Evolutionary conservation across 495 filamentous ascomycete genomes (phyloP).

Genomic region (Corynascus novoguineensis): DNA sequence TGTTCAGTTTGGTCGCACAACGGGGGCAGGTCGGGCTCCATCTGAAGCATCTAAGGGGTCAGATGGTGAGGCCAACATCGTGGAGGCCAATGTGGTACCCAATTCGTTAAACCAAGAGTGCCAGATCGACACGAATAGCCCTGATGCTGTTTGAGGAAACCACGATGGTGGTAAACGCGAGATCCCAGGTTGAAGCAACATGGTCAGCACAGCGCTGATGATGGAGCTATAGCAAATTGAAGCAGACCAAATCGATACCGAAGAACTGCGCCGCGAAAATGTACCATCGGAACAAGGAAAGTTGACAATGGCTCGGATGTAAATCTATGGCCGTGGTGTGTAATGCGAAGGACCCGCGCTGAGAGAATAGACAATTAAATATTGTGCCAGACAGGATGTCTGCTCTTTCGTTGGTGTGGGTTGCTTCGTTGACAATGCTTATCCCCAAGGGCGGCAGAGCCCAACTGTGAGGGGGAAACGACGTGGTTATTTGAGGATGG

Average conservation of each 20-base stretch:
- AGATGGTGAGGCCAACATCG: conserved; percentile 8
- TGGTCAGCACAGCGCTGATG: conserved; percentile 9
- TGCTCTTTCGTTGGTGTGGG: not conserved
- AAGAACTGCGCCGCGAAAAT: not conserved
- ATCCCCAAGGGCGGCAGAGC: too few species aligned
- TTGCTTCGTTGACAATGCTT: too few species aligned
- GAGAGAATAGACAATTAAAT: not conserved
- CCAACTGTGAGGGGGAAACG: too few species aligned
- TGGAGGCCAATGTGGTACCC: not conserved
- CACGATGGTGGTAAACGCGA: not conserved
- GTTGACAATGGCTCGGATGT: conserved; percentile 3
- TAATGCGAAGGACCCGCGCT: not conserved
- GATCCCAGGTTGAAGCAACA: conserved; percentile 13
- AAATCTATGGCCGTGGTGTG: conserved; percentile 8
- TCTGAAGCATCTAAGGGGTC: conserved; percentile 1
- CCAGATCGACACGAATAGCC: not conserved
- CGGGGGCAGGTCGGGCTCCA: conserved; percentile 5
- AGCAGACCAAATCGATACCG: not conserved
- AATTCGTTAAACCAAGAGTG: not conserved
- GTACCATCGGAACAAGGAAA: conserved; percentile 5
- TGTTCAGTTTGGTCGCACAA: conserved; percentile 11
- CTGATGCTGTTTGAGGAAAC: not conserved
- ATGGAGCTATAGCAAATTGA: conserved; percentile 5
- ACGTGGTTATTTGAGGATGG: too few species aligned
- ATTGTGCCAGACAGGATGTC: not conserved